Conservation (phyloP, 805 yeast genomes). For the Candida morakotiae region DNA sequence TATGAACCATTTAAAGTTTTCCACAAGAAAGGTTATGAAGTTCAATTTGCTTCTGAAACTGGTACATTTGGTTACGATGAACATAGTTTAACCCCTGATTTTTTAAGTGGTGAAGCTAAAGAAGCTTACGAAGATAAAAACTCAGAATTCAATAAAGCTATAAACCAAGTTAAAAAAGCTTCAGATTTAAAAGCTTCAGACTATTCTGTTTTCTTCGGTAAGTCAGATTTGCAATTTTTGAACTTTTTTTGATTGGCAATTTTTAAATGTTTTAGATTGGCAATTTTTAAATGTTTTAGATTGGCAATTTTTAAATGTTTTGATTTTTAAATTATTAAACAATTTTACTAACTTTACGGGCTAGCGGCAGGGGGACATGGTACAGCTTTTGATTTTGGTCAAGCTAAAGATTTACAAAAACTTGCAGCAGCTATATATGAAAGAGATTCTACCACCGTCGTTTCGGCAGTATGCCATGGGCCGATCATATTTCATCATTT, state of each 20-base stretch:
- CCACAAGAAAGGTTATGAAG: constrained; percentile 45
- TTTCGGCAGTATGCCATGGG: constrained; percentile 68
- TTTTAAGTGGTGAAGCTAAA: constrained; percentile 40
- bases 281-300: no score
- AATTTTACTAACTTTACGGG: no score
- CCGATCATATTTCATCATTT: constrained; percentile 55
- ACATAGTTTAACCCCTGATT: constrained; percentile 42
- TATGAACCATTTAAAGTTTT: constrained; percentile 54
- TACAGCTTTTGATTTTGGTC: constrained; percentile 53
- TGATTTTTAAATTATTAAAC: no score
- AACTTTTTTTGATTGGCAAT: no score
- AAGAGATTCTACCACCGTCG: constrained; percentile 52
- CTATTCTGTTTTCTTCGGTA: constrained; percentile 49
- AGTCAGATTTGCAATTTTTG: no score
- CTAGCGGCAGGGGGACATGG: constrained; percentile 74
- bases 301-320: no score
- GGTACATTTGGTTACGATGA: constrained; percentile 58
- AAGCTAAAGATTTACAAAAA: constrained; percentile 42
- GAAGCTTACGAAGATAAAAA: constrained; percentile 31
- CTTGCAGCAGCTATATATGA: constrained; percentile 45
- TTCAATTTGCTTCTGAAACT: constrained; percentile 55
- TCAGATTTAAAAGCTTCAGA: constrained; percentile 45
- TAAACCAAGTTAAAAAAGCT: constrained; percentile 43
- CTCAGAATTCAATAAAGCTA: constrained; percentile 35
- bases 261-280: no score